Conservation (phyloP, 371 early-diverging fungal genomes). For the Rhizopus delemar region DNA sequence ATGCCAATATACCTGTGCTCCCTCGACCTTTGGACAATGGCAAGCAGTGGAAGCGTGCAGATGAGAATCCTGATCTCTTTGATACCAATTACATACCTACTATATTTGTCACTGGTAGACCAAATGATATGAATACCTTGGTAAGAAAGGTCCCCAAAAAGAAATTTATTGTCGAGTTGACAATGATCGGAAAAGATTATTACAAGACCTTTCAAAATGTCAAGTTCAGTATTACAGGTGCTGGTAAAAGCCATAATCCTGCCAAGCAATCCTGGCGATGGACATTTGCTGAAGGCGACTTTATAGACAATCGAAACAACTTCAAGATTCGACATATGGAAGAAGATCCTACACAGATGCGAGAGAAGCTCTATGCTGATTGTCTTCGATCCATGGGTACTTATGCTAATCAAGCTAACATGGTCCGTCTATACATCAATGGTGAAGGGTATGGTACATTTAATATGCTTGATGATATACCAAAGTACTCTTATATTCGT, state of each 20-base stretch:
- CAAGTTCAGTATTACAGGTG: slow-evolving; percentile 52
- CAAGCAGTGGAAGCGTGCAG: slow-evolving; percentile 44
- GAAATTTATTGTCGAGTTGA: slow-evolving; percentile 36
- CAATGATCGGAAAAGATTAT: slow-evolving; percentile 50
- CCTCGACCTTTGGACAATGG: slow-evolving; percentile 50
- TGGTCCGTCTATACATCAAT: slow-evolving; percentile 57
- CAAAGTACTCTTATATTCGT: slow-evolving; percentile 49
- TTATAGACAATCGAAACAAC: slow-evolving; percentile 44
- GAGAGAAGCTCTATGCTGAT: slow-evolving; percentile 62
- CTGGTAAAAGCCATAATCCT: slow-evolving; percentile 58
- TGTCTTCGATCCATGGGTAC: slow-evolving; percentile 54
- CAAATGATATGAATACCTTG: slow-evolving; percentile 30
- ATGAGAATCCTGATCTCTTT: slow-evolving; percentile 39
- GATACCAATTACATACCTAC: slow-evolving; percentile 39
- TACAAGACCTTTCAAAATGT: slow-evolving; percentile 46
- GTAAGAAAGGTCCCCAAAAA: slow-evolving; percentile 33
- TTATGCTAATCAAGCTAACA: slow-evolving; percentile 55
- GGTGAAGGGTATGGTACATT: slow-evolving; percentile 56
- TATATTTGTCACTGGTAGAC: slow-evolving; percentile 34
- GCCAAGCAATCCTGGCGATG: slow-evolving; percentile 61
- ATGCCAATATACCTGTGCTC: slow-evolving; percentile 49
- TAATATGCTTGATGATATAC: slow-evolving; percentile 54
- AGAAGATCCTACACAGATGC: slow-evolving; percentile 64
- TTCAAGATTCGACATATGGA: slow-evolving; percentile 62
- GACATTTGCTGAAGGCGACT: slow-evolving; percentile 34